A percentile compares a stretch with the other conserved stretches of the same genome.
Conservation (phyloP, 768 basidiomycete species). For the Exidia glandulosa region DNA sequence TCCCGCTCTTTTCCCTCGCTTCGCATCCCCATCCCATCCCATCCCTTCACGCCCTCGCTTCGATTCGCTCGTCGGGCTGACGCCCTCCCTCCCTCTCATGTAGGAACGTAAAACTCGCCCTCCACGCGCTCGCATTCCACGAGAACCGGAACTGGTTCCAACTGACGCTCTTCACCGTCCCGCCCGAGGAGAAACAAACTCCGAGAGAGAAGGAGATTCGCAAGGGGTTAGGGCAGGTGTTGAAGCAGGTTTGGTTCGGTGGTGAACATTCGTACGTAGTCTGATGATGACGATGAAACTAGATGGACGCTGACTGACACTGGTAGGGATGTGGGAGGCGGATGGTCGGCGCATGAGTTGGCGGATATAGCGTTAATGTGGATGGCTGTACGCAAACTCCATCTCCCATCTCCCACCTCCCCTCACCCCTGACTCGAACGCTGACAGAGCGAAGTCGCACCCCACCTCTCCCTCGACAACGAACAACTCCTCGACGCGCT, state of each 20-base stretch:
- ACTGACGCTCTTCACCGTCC: conserved; percentile 11
- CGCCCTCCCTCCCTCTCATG: conserved; percentile 4
- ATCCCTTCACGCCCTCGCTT: too few species aligned
- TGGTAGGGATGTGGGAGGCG: too few species aligned
- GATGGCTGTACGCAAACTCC: conserved; percentile 11
- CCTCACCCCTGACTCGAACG: neutral
- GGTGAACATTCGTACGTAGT: conserved; percentile 15
- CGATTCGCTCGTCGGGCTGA: neutral
- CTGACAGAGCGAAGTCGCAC: neutral
- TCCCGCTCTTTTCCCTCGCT: too few species aligned
- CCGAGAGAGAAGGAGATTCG: neutral
- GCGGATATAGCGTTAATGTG: conserved; percentile 12
- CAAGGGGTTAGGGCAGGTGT: conserved; percentile 3
- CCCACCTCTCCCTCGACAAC: neutral
- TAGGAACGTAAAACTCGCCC: conserved; percentile 8
- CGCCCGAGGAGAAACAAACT: neutral
- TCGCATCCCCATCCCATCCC: too few species aligned
- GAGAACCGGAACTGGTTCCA: conserved; percentile 16
- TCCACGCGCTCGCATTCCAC: conserved; percentile 19
- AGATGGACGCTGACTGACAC: too few species aligned
- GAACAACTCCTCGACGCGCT: neutral
- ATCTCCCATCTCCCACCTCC: neutral
- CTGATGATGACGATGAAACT: too few species aligned
- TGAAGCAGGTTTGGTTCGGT: conserved; percentile 16
- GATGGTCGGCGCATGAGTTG: conserved; percentile 9